These are phyloP conservation scores for Sporisorium reilianum DNA, from an alignment of 1,284 basidiomycete genomes.

Conservation along the genomic window DNA sequence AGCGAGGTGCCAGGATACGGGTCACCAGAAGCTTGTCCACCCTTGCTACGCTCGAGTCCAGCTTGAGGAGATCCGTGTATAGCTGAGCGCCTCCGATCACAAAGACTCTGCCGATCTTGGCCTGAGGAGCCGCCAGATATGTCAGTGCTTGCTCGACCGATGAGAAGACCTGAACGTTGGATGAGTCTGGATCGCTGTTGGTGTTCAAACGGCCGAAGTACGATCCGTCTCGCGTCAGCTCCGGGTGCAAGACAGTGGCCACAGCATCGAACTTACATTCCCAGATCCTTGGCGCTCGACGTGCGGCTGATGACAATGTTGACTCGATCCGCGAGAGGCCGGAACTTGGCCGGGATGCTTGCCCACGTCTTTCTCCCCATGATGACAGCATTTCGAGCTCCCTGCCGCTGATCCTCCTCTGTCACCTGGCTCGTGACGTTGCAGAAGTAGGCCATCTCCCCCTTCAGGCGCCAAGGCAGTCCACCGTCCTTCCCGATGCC, in stretches of 20 bases:
- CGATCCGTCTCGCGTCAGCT: constrained; percentile 4
- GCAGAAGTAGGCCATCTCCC: constrained; percentile 94
- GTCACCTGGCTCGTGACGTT: constrained; percentile 77
- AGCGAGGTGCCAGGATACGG: constrained; percentile 80
- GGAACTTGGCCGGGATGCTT: constrained; percentile 89
- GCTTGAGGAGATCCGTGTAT: constrained; percentile 75
- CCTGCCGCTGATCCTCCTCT: constrained; percentile 15
- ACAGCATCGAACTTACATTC: constrained; percentile 67
- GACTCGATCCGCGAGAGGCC: constrained; percentile 81
- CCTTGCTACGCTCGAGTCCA: constrained; percentile 1
- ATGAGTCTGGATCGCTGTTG: constrained; percentile 47
- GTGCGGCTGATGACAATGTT: constrained; percentile 87
- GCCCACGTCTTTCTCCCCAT: constrained; percentile 99
- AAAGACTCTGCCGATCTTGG: constrained; percentile 73
- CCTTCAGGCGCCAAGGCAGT: constrained; percentile 89
- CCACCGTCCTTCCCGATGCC: constrained; percentile 83
- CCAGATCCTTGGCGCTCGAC: constrained; percentile 76
- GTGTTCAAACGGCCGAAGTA: constrained; percentile 18
- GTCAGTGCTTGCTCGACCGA: constrained; percentile 29
- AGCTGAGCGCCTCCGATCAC: constrained; percentile 90
- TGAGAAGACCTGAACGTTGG: constrained; percentile 28
- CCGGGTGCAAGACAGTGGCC: constrained; percentile 21
- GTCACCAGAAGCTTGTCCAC: constrained; percentile 77
- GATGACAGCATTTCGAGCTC: constrained; percentile 80
- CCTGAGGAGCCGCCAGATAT: constrained; percentile 9